Evolutionary conservation across 176 grass and related monocot species (phyloP).

Genomic region (Tillandsia leiboldiana): DNA sequence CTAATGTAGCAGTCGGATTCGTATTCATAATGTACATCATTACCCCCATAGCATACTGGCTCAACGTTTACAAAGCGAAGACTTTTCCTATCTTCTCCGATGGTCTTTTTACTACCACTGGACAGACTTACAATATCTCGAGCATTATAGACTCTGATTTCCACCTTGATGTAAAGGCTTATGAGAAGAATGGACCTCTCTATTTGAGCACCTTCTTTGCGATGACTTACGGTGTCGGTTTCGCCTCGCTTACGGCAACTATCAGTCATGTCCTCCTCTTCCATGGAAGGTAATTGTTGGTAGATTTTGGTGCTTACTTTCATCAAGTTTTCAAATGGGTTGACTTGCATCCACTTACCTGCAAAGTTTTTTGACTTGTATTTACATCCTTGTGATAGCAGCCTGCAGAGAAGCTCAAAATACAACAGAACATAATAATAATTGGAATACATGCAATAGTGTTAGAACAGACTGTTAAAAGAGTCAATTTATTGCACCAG

Average conservation of each 20-base stretch:
- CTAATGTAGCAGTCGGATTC: constrained; percentile 70
- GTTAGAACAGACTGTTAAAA: too few relatives aligned
- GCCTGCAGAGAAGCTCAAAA: too few relatives aligned
- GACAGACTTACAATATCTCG: constrained; percentile 72
- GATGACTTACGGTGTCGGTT: constrained; percentile 66
- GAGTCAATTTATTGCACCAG: too few relatives aligned
- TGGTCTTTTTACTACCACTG: constrained; percentile 41
- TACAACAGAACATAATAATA: too few relatives aligned
- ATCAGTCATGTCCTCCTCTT: constrained; percentile 79
- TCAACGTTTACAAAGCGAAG: constrained; percentile 55
- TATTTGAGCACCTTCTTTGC: constrained; percentile 83
- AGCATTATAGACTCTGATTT: constrained; percentile 64
- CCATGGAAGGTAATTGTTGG: constrained; percentile 59
- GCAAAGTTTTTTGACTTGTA: too few relatives aligned
- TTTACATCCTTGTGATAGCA: too few relatives aligned
- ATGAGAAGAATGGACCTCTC: constrained; percentile 57
- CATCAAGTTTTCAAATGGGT: too few relatives aligned
- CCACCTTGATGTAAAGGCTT: constrained; percentile 52
- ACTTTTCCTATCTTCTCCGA: constrained; percentile 88
- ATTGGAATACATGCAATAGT: too few relatives aligned
- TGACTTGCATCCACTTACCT: too few relatives aligned
- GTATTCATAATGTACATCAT: constrained; percentile 64
- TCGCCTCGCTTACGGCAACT: constrained; percentile 75
- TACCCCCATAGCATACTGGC: constrained; percentile 61
- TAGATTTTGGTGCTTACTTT: background rate